Percentiles rank a stretch among this genome's conserved stretches.
phyloP scores from a whole-genome alignment of 2,329 filamentous ascomycete genomes.

The Xylariales sp. region DNA sequence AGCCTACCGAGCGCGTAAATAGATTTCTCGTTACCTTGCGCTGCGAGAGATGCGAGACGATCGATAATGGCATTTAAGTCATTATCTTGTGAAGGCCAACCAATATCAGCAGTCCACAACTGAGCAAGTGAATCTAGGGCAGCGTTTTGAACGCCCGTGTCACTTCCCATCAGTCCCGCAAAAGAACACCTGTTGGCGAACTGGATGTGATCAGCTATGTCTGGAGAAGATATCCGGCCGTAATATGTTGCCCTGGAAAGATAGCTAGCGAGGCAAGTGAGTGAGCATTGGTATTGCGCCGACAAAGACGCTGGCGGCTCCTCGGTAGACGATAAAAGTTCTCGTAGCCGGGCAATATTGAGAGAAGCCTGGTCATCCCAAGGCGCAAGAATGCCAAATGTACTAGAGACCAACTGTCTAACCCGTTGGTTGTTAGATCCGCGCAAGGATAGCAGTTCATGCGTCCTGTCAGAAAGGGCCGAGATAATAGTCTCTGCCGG shows the following conservation, averaged over 20 bases:
- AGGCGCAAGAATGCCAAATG: constrained; percentile 80
- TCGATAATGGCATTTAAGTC: constrained; percentile 72
- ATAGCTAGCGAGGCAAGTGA: constrained; percentile 47
- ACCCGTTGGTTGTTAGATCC: constrained; percentile 78
- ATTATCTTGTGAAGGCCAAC: constrained; percentile 46
- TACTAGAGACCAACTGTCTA: constrained; percentile 73
- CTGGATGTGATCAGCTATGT: constrained; percentile 43
- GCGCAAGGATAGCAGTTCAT: constrained; percentile 69
- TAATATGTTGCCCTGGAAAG: constrained; percentile 46
- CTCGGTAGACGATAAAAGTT: constrained; percentile 42
- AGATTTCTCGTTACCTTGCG: constrained; percentile 75
- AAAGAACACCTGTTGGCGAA: constrained; percentile 41
- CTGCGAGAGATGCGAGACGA: constrained; percentile 75
- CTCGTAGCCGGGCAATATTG: constrained; percentile 53
- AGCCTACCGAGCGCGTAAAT: constrained; percentile 85
- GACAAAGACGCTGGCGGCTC: constrained; percentile 46
- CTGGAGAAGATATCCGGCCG: constrained; percentile 36
- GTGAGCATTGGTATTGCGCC: constrained; percentile 49
- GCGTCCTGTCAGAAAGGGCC: constrained; percentile 58
- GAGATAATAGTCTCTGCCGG: constrained; percentile 49
- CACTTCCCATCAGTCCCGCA: constrained; percentile 36
- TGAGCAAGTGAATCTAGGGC: constrained; percentile 49
- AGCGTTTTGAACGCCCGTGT: constrained; percentile 44
- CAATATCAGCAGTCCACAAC: constrained; percentile 50
- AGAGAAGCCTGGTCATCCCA: constrained; percentile 63